Conservation (phyloP, 495 filamentous ascomycete species). For the Lasiosphaeris hirsuta region DNA sequence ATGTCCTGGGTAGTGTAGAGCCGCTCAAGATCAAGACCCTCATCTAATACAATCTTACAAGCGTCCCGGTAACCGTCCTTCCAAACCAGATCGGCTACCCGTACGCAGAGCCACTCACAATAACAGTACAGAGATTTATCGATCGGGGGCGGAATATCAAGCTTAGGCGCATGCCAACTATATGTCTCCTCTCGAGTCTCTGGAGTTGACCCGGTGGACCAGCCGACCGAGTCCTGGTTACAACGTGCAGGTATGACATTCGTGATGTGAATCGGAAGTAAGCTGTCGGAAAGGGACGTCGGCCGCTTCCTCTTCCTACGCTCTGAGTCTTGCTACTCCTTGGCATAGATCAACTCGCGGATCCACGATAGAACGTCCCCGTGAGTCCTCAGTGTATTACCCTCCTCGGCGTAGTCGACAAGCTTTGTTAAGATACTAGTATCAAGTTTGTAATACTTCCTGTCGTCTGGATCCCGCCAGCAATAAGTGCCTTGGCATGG, state of each 20-base stretch:
- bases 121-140: slow-evolving; percentile 8
- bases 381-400: slow-evolving; percentile 19
- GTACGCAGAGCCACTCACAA: too few relatives aligned
- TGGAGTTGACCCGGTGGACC: slow-evolving; percentile 1
- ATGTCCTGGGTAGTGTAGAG: too few relatives aligned
- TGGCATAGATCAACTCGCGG: slow-evolving; percentile 27
- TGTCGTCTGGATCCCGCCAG: slow-evolving; percentile 30
- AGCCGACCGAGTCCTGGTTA: background rate
- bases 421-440: slow-evolving; percentile 28
- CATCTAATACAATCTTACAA: too few relatives aligned
- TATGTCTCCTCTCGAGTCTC: slow-evolving; percentile 2
- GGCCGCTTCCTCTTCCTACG: slow-evolving; percentile 17
- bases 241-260: slow-evolving; percentile 10
- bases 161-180: background rate
- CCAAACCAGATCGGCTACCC: too few relatives aligned
- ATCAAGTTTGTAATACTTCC: slow-evolving; percentile 34
- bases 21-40: too few relatives aligned
- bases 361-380: slow-evolving; percentile 27
- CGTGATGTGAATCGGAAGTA: slow-evolving; percentile 8
- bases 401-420: slow-evolving; percentile 25
- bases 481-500: slow-evolving; percentile 29
- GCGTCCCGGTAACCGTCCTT: too few relatives aligned
- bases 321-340: slow-evolving; percentile 30
- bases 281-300: background rate
- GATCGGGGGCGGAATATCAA: background rate